phyloP scores from a whole-genome alignment of 306 rosid species.

The Gynostemma pentaphyllum region DNA sequence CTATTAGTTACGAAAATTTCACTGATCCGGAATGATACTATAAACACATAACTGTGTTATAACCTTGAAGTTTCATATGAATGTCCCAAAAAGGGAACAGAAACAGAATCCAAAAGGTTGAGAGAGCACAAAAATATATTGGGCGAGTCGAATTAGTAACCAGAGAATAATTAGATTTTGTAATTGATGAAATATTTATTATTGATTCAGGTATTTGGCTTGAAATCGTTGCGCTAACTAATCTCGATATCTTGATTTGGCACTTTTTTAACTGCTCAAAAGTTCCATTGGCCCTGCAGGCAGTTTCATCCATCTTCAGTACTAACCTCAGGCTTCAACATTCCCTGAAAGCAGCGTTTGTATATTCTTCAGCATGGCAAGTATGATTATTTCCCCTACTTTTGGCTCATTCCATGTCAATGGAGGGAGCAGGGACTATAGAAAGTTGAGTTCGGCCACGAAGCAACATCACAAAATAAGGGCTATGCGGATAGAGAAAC shows the following conservation, averaged over 20 bases:
- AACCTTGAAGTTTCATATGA: neutral
- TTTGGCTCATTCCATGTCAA: constrained; percentile 26
- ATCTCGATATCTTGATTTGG: neutral
- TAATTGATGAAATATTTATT: too few relatives aligned
- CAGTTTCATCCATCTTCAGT: neutral
- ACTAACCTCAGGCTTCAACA: neutral
- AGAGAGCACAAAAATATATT: neutral
- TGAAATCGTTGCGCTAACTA: too few relatives aligned
- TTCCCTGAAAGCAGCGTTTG: neutral
- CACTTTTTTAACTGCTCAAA: neutral
- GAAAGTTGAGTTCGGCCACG: constrained; percentile 11
- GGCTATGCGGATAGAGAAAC: constrained; percentile 55
- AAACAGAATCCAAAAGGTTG: neutral
- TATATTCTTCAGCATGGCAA: neutral
- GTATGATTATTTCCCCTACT: constrained; percentile 10
- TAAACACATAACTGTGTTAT: neutral
- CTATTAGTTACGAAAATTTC: neutral
- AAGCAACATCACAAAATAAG: constrained; percentile 21
- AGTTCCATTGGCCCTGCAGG: neutral
- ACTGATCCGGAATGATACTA: neutral
- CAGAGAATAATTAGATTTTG: too few relatives aligned
- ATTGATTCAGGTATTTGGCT: too few relatives aligned
- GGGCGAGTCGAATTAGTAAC: neutral
- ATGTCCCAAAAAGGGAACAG: neutral
- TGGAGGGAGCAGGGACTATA: constrained; percentile 12